Conservation (phyloP, 768 basidiomycete species). For the Termitomyces sp. region DNA sequence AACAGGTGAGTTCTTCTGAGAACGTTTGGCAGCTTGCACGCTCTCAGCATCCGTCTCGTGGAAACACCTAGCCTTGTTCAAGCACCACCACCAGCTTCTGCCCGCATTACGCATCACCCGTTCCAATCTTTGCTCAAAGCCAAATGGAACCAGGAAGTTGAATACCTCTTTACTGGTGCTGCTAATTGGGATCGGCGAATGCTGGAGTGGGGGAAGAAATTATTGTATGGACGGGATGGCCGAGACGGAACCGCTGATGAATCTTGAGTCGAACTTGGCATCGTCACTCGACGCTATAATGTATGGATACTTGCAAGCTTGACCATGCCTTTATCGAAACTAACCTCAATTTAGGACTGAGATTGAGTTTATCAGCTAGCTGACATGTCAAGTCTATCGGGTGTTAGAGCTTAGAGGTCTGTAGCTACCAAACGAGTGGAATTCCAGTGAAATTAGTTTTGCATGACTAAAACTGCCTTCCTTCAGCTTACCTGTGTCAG, state of each 20-base stretch:
- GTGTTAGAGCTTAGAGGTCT: background rate
- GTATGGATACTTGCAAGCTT: background rate
- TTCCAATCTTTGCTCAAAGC: constrained; percentile 45
- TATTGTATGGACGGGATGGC: constrained; percentile 34
- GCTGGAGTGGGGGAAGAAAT: constrained; percentile 39
- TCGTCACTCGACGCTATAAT: background rate
- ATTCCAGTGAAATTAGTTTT: background rate
- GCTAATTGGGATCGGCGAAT: constrained; percentile 41
- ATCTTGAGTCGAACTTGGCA: background rate
- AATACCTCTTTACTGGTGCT: constrained; percentile 36
- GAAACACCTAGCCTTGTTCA: constrained; percentile 41
- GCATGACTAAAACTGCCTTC: background rate
- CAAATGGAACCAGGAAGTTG: constrained; percentile 57
- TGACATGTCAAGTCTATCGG: too few relatives aligned
- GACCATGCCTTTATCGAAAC: too few relatives aligned
- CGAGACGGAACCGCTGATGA: background rate
- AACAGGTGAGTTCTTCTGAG: background rate
- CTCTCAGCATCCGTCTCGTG: constrained; percentile 44
- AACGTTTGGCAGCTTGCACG: constrained; percentile 34
- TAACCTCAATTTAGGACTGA: background rate
- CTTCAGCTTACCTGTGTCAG: background rate
- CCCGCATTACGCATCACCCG: constrained; percentile 43
- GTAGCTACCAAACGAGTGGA: background rate
- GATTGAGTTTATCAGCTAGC: background rate
- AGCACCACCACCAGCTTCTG: constrained; percentile 51